Base-by-base conservation (phyloP, 495 filamentous ascomycete species). In the Annulohypoxylon maeteangense region DNA sequence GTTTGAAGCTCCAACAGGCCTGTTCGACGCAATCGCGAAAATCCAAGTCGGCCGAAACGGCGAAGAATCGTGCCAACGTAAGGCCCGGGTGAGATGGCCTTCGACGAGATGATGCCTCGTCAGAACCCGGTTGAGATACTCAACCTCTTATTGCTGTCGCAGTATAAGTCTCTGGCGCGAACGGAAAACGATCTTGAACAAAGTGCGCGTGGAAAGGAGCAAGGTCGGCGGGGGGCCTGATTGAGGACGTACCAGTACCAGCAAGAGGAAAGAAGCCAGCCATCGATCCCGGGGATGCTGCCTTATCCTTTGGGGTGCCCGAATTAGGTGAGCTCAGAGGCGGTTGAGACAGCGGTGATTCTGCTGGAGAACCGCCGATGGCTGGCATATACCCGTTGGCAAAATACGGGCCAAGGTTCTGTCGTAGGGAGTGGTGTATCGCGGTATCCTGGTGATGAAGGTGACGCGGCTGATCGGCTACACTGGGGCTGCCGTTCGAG, bases 241-340 rank as follows among this genome's bases (percentile, higher is more conserved):
- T 77, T 64, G 78, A 65, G 73, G 75, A 79, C 79, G 76, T 81
- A 81, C 80, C 79, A 67, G 76, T 81, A 81, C 80, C 79, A 67
- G 80, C 63, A 71, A 80, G 68, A 42, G 72, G 68, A 23, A 78
- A 64, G 59, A 67, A 75, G 67, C 68, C 68, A 45, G 67, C 64
- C 44, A 73, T 65, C 1, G 77, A 47, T 1, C 62, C 51, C 10
- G 75, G 76, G 22, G 76, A 76, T 12, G 78, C 56, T 8, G 74
- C 69, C 27, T 56, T 69, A 32, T 48, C 72, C 45, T 64, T 62
- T 12, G 75, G 27, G 12, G 74, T 76, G n/a, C 65, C 61, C 22
- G 74, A 62, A 27, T 25, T 65, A 27, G 68, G 32, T 23, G 75
- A 57, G 68, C 53, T 74, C 5, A 58, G 60, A 27, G 60, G 23